A percentile compares a stretch with the other conserved stretches of the same genome.
These are phyloP conservation scores for Saccharomycopsis javanensis DNA, from an alignment of 805 yeast genomes.

Conservation along the genomic window DNA sequence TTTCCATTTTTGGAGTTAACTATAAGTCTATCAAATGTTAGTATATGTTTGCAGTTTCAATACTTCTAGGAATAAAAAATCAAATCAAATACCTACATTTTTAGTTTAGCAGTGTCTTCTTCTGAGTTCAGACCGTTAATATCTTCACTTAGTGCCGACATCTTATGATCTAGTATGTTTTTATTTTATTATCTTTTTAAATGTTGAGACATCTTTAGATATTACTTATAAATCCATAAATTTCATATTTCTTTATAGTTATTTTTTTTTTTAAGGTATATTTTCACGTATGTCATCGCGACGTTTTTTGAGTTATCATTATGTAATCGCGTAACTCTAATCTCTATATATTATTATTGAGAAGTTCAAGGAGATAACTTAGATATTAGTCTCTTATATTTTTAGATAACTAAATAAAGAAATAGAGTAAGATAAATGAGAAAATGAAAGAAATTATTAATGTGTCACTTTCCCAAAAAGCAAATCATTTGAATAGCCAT, in stretches of 20 bases:
- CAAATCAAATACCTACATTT: neutral
- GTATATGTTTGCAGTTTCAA: neutral
- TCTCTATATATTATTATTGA: no score
- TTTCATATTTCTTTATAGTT: neutral
- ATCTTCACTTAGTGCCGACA: neutral
- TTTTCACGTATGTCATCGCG: neutral
- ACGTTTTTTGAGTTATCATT: no score
- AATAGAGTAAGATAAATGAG: no score
- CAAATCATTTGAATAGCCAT: slow-evolving; percentile 73
- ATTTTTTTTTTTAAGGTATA: no score
- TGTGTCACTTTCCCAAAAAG: slow-evolving; percentile 57
- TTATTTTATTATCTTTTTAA: no score
- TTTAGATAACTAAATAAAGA: no score
- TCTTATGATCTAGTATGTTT: no score
- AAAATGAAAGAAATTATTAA: slow-evolving; percentile 68
- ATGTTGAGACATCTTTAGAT: no score
- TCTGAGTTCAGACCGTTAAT: neutral
- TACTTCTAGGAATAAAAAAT: neutral
- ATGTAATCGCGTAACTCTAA: no score
- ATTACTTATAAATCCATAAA: no score
- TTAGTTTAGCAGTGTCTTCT: neutral
- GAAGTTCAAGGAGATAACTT: no score
- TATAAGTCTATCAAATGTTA: slow-evolving; percentile 20
- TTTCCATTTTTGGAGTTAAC: slow-evolving; percentile 20
- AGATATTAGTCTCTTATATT: no score